phyloP scores from a whole-genome alignment of 129 eudicot species.

The Daucus carota region DNA sequence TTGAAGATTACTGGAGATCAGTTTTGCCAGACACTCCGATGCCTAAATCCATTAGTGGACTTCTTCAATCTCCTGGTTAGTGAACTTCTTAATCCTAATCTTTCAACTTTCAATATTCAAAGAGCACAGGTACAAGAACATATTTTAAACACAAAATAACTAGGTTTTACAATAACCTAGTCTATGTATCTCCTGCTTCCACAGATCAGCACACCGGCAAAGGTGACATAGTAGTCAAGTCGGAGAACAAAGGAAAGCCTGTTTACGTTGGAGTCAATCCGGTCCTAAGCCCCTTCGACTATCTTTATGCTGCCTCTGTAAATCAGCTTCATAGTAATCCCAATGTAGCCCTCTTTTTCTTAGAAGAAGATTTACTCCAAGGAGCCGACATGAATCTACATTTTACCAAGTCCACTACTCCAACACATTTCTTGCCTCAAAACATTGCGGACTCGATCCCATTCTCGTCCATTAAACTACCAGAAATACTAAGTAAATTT shows the following conservation, averaged over 20 bases:
- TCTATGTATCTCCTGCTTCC: background rate
- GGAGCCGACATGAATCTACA: conserved; percentile 30
- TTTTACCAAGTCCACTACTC: conserved; percentile 12
- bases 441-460: conserved; percentile 36
- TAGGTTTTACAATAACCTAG: background rate
- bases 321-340: conserved; percentile 38
- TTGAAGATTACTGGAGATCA: conserved; percentile 29
- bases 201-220: conserved; percentile 8
- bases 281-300: conserved; percentile 20
- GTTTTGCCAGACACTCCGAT: conserved; percentile 37
- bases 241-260: conserved; percentile 22
- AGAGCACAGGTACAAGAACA: too few relatives aligned
- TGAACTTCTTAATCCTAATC: too few relatives aligned
- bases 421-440: conserved; percentile 30
- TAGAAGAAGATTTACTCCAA: conserved; percentile 28
- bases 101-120: too few relatives aligned
- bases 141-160: too few relatives aligned
- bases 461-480: conserved; percentile 36
- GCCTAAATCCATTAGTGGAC: conserved; percentile 27
- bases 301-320: conserved; percentile 43
- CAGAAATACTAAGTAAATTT: conserved; percentile 21
- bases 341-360: conserved; percentile 39
- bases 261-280: conserved; percentile 30
- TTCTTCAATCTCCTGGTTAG: conserved; percentile 25
- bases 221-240: background rate